Evolutionary conservation across 176 grass and related monocot genomes (phyloP).

Genomic region (Puccinellia tenuiflora): DNA sequence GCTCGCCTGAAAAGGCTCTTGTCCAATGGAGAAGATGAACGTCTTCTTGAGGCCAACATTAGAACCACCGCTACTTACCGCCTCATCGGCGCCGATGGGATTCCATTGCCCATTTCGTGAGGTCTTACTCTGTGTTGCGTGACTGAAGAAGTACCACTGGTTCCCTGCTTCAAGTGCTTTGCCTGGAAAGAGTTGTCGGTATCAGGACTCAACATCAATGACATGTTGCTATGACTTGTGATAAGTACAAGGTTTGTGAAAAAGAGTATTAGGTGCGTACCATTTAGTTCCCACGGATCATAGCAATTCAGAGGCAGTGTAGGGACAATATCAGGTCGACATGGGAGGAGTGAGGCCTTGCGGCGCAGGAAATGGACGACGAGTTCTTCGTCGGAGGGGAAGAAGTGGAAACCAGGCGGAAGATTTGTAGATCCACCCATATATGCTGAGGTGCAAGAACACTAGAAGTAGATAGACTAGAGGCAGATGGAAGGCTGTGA

Average conservation of each 20-base stretch:
- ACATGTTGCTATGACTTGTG: not conserved
- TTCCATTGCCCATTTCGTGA: conserved; percentile 71
- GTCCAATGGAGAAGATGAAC: conserved; percentile 47
- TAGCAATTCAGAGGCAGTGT: conserved; percentile 45
- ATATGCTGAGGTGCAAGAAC: conserved; percentile 11
- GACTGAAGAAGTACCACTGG: conserved; percentile 88
- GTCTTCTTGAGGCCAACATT: conserved; percentile 71
- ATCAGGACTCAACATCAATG: not conserved
- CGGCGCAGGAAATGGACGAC: conserved; percentile 76
- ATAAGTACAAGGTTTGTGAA: not conserved
- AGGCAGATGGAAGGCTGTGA: conserved; percentile 19
- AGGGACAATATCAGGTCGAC: conserved; percentile 71
- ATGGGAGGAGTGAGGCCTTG: conserved; percentile 60
- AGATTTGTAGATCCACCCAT: conserved; percentile 66
- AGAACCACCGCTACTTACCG: conserved; percentile 22
- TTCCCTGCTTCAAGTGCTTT: conserved; percentile 71
- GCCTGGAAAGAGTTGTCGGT: conserved; percentile 40
- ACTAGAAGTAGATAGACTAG: conserved; percentile 10
- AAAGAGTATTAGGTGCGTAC: conserved; percentile 29
- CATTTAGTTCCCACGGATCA: conserved; percentile 86
- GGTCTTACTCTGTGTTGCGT: conserved; percentile 28
- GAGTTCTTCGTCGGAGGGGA: conserved; percentile 90
- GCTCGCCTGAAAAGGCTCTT: conserved; percentile 32
- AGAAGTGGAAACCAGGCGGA: conserved; percentile 94
- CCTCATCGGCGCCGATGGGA: conserved; percentile 39